Conservation (phyloP, 257 asterid genomes). For the Gentiana straminea region DNA sequence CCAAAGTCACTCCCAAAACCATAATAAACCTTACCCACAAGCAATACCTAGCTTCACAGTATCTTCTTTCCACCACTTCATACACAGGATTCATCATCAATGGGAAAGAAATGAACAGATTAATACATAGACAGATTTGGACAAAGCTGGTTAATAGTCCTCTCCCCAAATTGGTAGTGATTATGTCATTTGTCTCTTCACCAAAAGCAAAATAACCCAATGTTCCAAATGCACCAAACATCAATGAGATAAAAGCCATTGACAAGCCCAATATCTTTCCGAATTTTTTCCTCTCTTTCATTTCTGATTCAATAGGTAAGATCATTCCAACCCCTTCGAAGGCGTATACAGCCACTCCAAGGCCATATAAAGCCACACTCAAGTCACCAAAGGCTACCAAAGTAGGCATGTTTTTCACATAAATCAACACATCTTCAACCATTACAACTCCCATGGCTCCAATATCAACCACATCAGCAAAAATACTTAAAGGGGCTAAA, state of each 20-base stretch:
- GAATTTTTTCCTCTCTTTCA: conserved; percentile 51
- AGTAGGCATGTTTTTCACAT: conserved; percentile 34
- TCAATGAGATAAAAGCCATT: conserved; percentile 57
- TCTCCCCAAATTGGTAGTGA: conserved; percentile 73
- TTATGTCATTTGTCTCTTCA: conserved; percentile 52
- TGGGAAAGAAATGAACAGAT: conserved; percentile 66
- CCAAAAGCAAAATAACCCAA: conserved; percentile 88
- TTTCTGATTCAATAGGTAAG: conserved; percentile 68
- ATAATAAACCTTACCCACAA: conserved; percentile 66
- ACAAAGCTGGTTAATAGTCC: conserved; percentile 55
- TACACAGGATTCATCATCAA: conserved; percentile 90
- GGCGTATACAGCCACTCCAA: conserved; percentile 83
- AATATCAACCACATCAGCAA: conserved; percentile 72
- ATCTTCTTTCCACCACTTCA: conserved; percentile 83
- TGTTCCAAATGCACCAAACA: conserved; percentile 59
- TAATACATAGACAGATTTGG: conserved; percentile 58
- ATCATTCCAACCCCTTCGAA: conserved; percentile 92
- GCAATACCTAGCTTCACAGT: conserved; percentile 60
- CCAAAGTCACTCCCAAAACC: conserved; percentile 48
- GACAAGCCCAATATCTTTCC: conserved; percentile 51
- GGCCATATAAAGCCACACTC: conserved; percentile 58
- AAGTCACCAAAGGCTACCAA: conserved; percentile 62
- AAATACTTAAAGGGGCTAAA: conserved; percentile 76
- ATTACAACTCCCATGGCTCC: conserved; percentile 81
- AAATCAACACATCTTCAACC: conserved; percentile 55